Base-by-base conservation (phyloP, 2,329 filamentous ascomycete species). In the Curvularia sp. region DNA sequence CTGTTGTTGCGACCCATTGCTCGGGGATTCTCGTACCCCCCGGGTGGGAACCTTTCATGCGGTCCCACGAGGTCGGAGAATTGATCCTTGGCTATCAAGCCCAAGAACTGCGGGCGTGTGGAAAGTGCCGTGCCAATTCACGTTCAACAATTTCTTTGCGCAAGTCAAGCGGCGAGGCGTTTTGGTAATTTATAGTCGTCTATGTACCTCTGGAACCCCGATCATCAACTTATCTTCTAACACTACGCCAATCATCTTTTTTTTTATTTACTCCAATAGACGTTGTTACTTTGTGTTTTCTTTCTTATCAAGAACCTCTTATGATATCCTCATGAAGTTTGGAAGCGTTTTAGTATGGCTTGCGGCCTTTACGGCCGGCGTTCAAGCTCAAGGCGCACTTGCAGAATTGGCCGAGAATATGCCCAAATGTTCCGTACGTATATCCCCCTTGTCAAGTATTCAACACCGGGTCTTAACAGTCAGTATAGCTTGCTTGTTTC, bases 401-500 rank as follows among this genome's bases (percentile, higher is more conserved):
- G 38, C 41, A 21, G 45, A 53, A 53, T 36, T 68, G 42, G 59
- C 61, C 42, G 27, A 55, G 30, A 41, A 43, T 3, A 65, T 68
- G 63, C 65, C 65, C 3, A 49, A 45, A 18, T 68, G 65, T 49
- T 53, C 65, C 23, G 65, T 68, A 66, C 23, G 65, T 60, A 19
- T 15, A 23, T 39, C 21, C 12, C 12, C 13, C 32, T 36, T 36
- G 27, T 2, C n/a, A 12, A 9, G 7, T 7, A 8, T 15, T 27
- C 15, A 30, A 48, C 5, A 9, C 7, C 25, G 15, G 23, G 28
- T 27, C 61, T 63, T 21, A 66, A 34, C 28, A 18, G 9, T 32
- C n/a, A 28, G n/a, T 47, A 3, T 25, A 71, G 68, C 34, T 70
- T 34, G 27, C 46, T 25, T 71, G 68, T 53, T 62, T 71, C 21